Conservation (phyloP, 2,329 filamentous ascomycete genomes). For the Rhinocladiella mackenziei region DNA sequence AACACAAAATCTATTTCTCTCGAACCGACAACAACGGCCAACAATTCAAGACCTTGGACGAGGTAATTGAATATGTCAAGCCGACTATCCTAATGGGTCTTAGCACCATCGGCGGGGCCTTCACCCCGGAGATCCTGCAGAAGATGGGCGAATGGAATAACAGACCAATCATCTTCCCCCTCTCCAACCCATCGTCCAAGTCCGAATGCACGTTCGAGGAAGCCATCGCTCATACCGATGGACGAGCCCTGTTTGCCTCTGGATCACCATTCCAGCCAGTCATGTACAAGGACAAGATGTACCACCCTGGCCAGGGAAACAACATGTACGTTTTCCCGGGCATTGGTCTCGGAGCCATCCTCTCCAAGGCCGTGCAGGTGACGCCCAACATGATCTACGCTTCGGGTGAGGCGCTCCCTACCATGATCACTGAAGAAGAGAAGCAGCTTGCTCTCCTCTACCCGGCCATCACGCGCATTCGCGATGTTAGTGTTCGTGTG, state of each 20-base stretch:
- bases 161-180: conserved; percentile 86
- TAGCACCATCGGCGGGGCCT: conserved; percentile 89
- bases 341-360: conserved; percentile 86
- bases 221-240: conserved; percentile 84
- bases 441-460: conserved; percentile 81
- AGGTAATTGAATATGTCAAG: conserved; percentile 91
- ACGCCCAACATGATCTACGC: conserved; percentile 98
- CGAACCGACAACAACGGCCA: conserved; percentile 62
- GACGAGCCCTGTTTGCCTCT: conserved; percentile 87
- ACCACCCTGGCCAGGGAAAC: conserved; percentile 74
- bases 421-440: conserved; percentile 75
- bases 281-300: conserved; percentile 63
- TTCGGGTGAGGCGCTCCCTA: conserved; percentile 75
- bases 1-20: conserved; percentile 73
- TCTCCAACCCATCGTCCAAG: conserved; percentile 94
- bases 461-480: conserved; percentile 83
- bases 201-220: conserved; percentile 97
- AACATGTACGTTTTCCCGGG: conserved; percentile 95
- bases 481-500: conserved; percentile 81
- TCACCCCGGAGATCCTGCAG: conserved; percentile 80
- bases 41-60: conserved; percentile 72
- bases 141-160: conserved; percentile 62
- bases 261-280: conserved; percentile 84
- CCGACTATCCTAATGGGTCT: conserved; percentile 92
- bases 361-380: conserved; percentile 78